phyloP scores from a whole-genome alignment of 345 rosid genomes.

The Aegle marmelos region DNA sequence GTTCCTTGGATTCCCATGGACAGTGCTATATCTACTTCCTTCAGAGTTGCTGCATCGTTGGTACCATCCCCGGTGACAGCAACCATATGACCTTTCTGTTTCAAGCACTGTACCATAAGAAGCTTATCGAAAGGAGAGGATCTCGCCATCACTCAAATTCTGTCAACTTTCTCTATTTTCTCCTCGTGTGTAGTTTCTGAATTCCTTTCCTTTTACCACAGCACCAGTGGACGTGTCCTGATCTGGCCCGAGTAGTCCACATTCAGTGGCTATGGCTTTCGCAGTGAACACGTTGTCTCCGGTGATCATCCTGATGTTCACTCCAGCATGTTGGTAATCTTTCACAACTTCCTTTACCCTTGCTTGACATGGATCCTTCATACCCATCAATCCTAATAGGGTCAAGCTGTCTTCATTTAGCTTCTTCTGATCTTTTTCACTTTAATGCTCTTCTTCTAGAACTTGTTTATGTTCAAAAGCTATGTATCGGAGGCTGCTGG shows the following conservation, averaged over 20 bases:
- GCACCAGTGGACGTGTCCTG: conserved; percentile 34
- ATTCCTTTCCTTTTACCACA: conserved; percentile 61
- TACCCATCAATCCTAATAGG: conserved; percentile 64
- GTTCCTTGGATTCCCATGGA: conserved; percentile 85
- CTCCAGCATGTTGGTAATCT: conserved; percentile 67
- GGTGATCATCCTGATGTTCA: conserved; percentile 70
- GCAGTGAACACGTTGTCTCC: conserved; percentile 79
- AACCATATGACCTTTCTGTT: conserved; percentile 63
- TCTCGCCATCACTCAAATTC: conserved; percentile 75
- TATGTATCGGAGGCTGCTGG: conserved; percentile 64
- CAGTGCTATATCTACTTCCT: conserved; percentile 70
- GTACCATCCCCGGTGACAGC: conserved; percentile 78
- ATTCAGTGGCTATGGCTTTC: conserved; percentile 72
- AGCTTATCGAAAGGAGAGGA: conserved; percentile 74
- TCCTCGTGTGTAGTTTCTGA: conserved; percentile 46
- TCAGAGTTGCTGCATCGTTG: conserved; percentile 75
- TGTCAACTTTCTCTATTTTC: conserved; percentile 45
- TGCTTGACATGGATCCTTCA: conserved; percentile 69
- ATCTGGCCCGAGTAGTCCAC: conserved; percentile 51
- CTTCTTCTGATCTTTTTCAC: conserved; percentile 17
- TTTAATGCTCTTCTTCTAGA: conserved; percentile 15
- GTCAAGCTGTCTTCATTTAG: conserved; percentile 42
- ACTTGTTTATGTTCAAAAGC: conserved; percentile 59
- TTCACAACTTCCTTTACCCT: conserved; percentile 63
- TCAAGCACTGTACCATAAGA: conserved; percentile 73